A percentile compares a stretch with the other conserved stretches of the same genome.
Evolutionary conservation across 441 rosid species (phyloP).

Genomic region (Breynia disticha): DNA sequence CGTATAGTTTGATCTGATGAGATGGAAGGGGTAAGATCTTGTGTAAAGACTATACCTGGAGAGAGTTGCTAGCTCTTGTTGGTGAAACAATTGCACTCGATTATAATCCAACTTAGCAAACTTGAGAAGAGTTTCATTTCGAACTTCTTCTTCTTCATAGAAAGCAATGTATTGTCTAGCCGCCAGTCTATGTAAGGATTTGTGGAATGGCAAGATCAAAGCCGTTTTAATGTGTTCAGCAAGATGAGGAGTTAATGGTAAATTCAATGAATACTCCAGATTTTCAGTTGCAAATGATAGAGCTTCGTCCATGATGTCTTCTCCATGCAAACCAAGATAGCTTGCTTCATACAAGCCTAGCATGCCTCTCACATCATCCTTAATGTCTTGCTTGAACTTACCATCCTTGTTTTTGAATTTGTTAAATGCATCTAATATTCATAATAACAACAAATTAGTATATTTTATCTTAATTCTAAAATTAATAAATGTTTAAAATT

Average conservation of each 20-base stretch:
- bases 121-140: slow-evolving; percentile 18
- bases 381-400: not conserved
- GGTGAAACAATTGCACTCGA: slow-evolving; percentile 18
- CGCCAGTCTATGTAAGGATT: slow-evolving; percentile 19
- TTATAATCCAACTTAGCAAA: slow-evolving; percentile 33
- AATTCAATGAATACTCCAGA: not conserved
- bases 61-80: slow-evolving; percentile 17
- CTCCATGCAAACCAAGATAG: slow-evolving; percentile 6
- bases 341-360: slow-evolving; percentile 16
- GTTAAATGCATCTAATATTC: slow-evolving; percentile 7
- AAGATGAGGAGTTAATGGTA: slow-evolving; percentile 8
- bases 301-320: slow-evolving; percentile 16
- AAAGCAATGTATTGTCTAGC: slow-evolving; percentile 21
- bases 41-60: slow-evolving; percentile 11
- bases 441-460: not conserved
- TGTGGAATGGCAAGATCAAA: slow-evolving; percentile 18
- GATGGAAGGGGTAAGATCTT: not conserved
- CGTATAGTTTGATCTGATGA: not conserved
- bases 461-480: not conserved
- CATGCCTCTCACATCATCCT: not conserved
- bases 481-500: no score
- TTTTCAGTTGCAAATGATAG: slow-evolving; percentile 3
- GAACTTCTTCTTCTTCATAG: slow-evolving; percentile 21
- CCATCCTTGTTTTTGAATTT: slow-evolving; percentile 10
- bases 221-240: slow-evolving; percentile 16